Conservation (phyloP, 2,329 filamentous ascomycete species). For the Fusarium multiceps region DNA sequence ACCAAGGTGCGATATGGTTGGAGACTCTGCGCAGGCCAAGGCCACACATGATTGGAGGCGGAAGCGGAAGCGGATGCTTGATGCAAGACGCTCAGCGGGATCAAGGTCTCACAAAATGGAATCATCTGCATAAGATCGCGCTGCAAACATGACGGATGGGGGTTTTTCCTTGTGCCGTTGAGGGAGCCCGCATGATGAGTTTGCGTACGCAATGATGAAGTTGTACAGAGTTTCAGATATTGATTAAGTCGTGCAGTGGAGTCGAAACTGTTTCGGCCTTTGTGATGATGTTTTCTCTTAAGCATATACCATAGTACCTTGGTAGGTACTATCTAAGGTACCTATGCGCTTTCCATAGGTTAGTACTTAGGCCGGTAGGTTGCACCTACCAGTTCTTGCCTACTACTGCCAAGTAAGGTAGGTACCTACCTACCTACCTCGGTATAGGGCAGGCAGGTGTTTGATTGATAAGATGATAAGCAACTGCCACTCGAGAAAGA, state of each 20-base stretch:
- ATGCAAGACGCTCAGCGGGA: constrained; percentile 12
- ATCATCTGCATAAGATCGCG: constrained; percentile 6
- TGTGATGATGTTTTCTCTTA: not conserved
- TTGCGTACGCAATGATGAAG: not conserved
- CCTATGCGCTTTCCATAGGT: not conserved
- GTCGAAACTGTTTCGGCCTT: not conserved
- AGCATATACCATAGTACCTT: not conserved
- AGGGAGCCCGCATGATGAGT: not conserved
- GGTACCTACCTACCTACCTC: not conserved
- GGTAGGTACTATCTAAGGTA: not conserved
- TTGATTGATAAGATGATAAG: constrained; percentile 29
- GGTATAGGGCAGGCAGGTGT: not conserved
- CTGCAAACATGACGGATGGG: constrained; percentile 12
- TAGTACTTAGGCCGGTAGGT: not conserved
- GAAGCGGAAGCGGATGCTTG: constrained; percentile 7
- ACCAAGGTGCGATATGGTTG: not conserved
- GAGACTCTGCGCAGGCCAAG: not conserved
- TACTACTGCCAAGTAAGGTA: not conserved
- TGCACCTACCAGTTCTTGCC: not conserved
- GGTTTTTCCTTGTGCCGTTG: not conserved
- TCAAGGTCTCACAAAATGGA: constrained; percentile 19
- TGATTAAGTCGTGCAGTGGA: not conserved
- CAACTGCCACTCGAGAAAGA: constrained; percentile 1
- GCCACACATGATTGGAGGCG: constrained; percentile 5
- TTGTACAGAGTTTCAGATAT: not conserved